phyloP scores from a whole-genome alignment of 2,329 filamentous ascomycete genomes.

The Akanthomyces lecanii region DNA sequence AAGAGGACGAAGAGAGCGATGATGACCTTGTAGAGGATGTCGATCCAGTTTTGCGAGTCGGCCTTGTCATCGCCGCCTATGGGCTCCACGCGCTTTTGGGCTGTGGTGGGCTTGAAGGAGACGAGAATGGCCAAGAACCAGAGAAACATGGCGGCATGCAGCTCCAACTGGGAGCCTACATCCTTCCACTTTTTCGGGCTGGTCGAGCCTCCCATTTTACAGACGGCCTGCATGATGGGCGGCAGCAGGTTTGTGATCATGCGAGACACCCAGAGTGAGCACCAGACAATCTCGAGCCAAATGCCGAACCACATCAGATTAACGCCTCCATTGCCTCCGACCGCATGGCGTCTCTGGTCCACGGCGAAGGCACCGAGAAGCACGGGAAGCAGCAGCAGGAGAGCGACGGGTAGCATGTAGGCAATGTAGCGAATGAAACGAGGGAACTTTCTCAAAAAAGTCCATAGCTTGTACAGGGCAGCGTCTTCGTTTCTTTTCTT shows the following conservation, averaged over 20 bases:
- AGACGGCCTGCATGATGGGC: constrained; percentile 44
- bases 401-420: constrained; percentile 44
- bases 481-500: constrained; percentile 33
- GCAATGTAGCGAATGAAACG: constrained; percentile 46
- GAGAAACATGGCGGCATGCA: constrained; percentile 82
- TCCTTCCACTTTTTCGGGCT: constrained; percentile 92
- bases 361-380: constrained; percentile 41
- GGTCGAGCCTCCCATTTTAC: constrained; percentile 74
- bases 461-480: constrained; percentile 38
- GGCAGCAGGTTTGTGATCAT: constrained; percentile 51
- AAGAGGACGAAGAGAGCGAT: constrained; percentile 77
- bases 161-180: constrained; percentile 77
- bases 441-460: constrained; percentile 45
- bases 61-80: constrained; percentile 32
- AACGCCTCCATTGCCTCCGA: constrained; percentile 67
- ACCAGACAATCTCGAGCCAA: constrained; percentile 92
- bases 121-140: constrained; percentile 87
- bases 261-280: constrained; percentile 76
- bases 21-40: constrained; percentile 77
- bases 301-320: constrained; percentile 86
- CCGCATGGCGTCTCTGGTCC: constrained; percentile 35
- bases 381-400: constrained; percentile 43
- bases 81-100: constrained; percentile 43
- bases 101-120: constrained; percentile 81
- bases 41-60: constrained; percentile 64